Conservation (phyloP, 805 yeast genomes). For the Cyberlindnera veronae region DNA sequence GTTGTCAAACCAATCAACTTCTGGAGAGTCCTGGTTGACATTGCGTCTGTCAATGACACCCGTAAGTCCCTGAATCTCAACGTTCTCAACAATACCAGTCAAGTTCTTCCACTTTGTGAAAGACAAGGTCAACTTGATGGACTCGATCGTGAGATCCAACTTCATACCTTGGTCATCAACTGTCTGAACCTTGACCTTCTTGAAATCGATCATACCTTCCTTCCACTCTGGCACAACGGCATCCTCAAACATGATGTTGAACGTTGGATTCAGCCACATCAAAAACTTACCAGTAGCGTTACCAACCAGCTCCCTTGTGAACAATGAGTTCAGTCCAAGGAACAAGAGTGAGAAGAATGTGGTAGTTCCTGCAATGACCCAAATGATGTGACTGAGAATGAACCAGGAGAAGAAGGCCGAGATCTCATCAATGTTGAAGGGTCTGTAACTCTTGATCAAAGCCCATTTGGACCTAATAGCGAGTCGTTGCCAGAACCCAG, state of each 20-base stretch:
- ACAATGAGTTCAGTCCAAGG: conserved; percentile 68
- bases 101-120: conserved; percentile 86
- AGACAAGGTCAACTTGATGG: conserved; percentile 73
- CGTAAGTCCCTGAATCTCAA: conserved; percentile 76
- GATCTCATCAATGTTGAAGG: conserved; percentile 84
- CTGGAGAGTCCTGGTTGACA: conserved; percentile 17
- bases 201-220: conserved; percentile 76
- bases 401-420: conserved; percentile 89
- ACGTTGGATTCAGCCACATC: conserved; percentile 66
- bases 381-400: conserved; percentile 74
- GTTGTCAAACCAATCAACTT: conserved; percentile 32
- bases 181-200: conserved; percentile 66
- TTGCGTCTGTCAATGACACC: conserved; percentile 73
- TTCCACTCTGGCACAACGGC: conserved; percentile 94
- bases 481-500: conserved; percentile 36
- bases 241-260: conserved; percentile 78
- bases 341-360: conserved; percentile 82
- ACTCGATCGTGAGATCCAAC: conserved; percentile 77
- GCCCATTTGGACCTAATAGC: conserved; percentile 70
- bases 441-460: conserved; percentile 70
- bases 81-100: conserved; percentile 73
- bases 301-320: conserved; percentile 89
- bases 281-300: conserved; percentile 70
- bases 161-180: conserved; percentile 69
- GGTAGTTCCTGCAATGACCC: conserved; percentile 83